These are phyloP conservation scores for Brettanomyces custersianus DNA, from an alignment of 805 yeast species.

Conservation along the genomic window DNA sequence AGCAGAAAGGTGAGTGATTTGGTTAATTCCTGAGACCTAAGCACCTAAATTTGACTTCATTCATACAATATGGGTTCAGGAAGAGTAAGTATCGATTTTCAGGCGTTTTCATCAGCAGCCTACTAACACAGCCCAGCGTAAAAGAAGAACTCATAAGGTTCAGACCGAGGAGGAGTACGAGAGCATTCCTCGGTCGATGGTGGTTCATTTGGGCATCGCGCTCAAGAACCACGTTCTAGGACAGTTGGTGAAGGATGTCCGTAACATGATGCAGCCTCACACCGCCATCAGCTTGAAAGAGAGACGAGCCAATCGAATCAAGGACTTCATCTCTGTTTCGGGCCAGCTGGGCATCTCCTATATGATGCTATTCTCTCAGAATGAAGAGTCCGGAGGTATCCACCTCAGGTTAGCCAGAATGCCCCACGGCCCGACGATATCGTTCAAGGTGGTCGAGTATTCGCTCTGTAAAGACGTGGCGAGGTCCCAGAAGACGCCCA, in stretches of 20 bases:
- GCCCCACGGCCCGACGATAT: slow-evolving; percentile 91
- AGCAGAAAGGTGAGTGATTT: too few species aligned
- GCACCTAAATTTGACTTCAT: too few species aligned
- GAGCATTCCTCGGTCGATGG: slow-evolving; percentile 89
- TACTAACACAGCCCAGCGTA: slow-evolving; percentile 33
- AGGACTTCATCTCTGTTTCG: slow-evolving; percentile 96
- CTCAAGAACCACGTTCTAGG: slow-evolving; percentile 72
- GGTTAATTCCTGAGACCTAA: too few species aligned
- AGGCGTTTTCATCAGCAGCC: too few species aligned
- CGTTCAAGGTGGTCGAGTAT: slow-evolving; percentile 70
- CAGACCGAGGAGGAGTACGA: slow-evolving; percentile 55
- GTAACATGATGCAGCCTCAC: slow-evolving; percentile 92
- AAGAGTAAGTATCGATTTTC: slow-evolving; percentile 25
- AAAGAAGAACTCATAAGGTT: slow-evolving; percentile 80
- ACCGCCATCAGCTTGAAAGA: slow-evolving; percentile 86
- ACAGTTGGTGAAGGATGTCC: slow-evolving; percentile 79
- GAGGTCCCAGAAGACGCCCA: slow-evolving; percentile 64
- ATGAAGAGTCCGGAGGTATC: slow-evolving; percentile 67
- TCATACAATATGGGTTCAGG: slow-evolving; percentile 22
- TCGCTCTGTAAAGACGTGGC: slow-evolving; percentile 77
- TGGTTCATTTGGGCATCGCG: slow-evolving; percentile 69
- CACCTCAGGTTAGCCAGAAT: slow-evolving; percentile 76
- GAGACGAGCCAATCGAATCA: slow-evolving; percentile 76
- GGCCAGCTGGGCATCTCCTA: slow-evolving; percentile 94
- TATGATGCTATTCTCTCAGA: slow-evolving; percentile 77